Conservation (phyloP, 441 rosid species). For the Manihot esculenta region DNA sequence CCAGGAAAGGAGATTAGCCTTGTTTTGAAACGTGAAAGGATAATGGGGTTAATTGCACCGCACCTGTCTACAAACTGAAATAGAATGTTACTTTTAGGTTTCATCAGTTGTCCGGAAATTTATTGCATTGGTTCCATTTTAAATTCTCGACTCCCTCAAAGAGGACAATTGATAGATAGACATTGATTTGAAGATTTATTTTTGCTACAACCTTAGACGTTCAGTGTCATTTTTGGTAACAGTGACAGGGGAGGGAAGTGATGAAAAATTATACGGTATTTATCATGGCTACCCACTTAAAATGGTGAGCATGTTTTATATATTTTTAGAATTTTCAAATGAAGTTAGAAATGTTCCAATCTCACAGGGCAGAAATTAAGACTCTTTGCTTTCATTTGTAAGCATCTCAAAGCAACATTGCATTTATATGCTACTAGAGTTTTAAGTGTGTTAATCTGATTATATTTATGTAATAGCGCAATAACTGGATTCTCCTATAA, state of each 20-base stretch:
- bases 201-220: neutral
- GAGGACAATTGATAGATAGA: neutral
- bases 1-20: conserved; percentile 31
- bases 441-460: too few relatives aligned
- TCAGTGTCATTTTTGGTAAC: neutral
- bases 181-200: too few relatives aligned
- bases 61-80: neutral
- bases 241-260: too few relatives aligned
- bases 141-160: neutral
- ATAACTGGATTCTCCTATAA: too few relatives aligned
- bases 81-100: neutral
- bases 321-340: too few relatives aligned
- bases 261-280: too few relatives aligned
- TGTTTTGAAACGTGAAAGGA: neutral
- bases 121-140: conserved; percentile 11
- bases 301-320: neutral
- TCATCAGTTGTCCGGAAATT: neutral
- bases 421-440: too few relatives aligned
- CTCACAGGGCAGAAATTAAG: too few relatives aligned
- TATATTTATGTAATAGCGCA: too few relatives aligned
- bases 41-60: neutral
- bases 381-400: too few relatives aligned
- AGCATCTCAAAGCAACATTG: too few relatives aligned
- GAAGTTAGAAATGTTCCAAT: too few relatives aligned
- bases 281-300: neutral